These are phyloP conservation scores for Pseudovirgaria hyperparasitica DNA, from an alignment of 2,329 filamentous ascomycete species.

Conservation along the genomic window DNA sequence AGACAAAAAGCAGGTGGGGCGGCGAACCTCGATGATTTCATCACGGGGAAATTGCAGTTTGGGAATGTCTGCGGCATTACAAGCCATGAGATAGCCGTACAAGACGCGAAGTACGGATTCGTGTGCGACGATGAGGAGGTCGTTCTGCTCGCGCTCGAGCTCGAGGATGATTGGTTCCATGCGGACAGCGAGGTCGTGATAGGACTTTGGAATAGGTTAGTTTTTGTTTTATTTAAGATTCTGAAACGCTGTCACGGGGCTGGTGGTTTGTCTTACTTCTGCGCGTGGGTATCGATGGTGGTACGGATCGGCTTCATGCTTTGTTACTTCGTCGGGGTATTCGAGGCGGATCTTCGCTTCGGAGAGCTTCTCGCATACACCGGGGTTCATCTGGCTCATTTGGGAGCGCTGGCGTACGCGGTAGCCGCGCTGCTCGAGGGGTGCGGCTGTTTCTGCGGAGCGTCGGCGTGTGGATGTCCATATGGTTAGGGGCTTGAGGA, in stretches of 20 bases:
- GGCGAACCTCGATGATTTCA: constrained; percentile 75
- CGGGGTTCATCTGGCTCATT: constrained; percentile 94
- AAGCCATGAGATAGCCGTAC: constrained; percentile 97
- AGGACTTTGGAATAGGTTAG: constrained; percentile 50
- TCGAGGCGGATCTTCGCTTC: constrained; percentile 67
- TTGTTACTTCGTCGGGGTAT: constrained; percentile 82
- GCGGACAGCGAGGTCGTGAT: constrained; percentile 95
- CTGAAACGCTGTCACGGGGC: constrained; percentile 6
- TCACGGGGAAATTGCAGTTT: constrained; percentile 86
- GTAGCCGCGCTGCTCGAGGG: constrained; percentile 66
- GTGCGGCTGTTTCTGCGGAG: constrained; percentile 80
- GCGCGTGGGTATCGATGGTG: constrained; percentile 92
- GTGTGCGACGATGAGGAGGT: constrained; percentile 95
- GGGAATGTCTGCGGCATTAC: constrained; percentile 88
- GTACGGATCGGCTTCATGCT: constrained; percentile 90
- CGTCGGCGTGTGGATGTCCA: constrained; percentile 91
- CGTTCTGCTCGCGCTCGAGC: constrained; percentile 90
- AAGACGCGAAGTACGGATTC: constrained; percentile 94
- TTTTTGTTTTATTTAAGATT: constrained; percentile 1
- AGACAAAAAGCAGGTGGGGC: constrained; percentile 6
- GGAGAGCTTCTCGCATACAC: constrained; percentile 87
- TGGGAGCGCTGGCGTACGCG: constrained; percentile 85
- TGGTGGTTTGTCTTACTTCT: constrained; percentile 47
- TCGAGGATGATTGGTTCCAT: constrained; percentile 97
- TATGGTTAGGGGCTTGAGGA: constrained; percentile 69